Evolutionary conservation across 169 alveolate species (phyloP), one percentile per base, ranked within the genome.

Genomic region (Theileria equi): DNA sequence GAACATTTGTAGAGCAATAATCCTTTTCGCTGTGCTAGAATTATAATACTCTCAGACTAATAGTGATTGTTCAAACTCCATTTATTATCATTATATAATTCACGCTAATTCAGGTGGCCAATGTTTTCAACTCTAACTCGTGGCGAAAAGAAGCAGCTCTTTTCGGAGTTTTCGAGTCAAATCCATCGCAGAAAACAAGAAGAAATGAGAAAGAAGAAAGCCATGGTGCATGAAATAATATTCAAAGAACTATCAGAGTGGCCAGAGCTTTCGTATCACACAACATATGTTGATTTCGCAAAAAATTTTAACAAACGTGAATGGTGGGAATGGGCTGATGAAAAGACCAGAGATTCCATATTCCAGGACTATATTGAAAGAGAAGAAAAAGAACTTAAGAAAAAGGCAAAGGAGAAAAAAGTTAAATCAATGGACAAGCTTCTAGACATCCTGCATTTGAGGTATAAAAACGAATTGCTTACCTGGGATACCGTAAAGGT

Each of bases 321-420:
- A 47, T 89, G 94, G 94, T 89, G 94, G 94, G 36, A 53, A 44
- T 89, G 91, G 92, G 55, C 79, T 16, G 88, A 68, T 43, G 93
- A 88, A 62, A 70, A 66, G 40, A 88, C 90, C 31, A 43, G 91
- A 35, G 94, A 89, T 70, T 82, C 65, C 34, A 45, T 81, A 16
- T 89, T 89, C 72, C 94, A 89, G 66, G 94, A 89, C 16, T 74
- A 53, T 55, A 48, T 89, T 50, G 91, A 84, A 36, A 82, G 78
- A 32, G 63, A 64, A 66, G 83, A 82, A 43, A 47, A 41, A 35
- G 74, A 84, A 59, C 63, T 78, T 45, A 84, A 89, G 58, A 68
- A 47, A 40, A 41, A 23, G 11, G 50, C 82, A 66, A 62, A 80
- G 34, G 84, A 62, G 53, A 58, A 59, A 50, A 72, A 82, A 60